These are phyloP conservation scores for Scytalidium lignicola DNA, from an alignment of 2,329 filamentous ascomycete genomes.

Conservation along the genomic window DNA sequence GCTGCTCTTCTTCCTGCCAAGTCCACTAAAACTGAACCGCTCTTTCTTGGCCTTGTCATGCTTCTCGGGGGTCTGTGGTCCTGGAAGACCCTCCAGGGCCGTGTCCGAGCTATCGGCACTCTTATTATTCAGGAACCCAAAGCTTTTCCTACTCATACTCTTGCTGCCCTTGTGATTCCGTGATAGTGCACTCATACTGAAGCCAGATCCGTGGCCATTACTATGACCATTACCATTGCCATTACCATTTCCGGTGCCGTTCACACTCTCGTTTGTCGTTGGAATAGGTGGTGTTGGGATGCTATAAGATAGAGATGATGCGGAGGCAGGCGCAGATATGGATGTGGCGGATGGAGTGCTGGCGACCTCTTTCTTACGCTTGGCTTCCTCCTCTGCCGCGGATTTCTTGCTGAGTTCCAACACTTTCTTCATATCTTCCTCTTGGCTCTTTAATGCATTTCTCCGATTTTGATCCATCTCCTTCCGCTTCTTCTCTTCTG, in stretches of 20 bases:
- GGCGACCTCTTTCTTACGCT: conserved; percentile 48
- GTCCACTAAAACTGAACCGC: conserved; percentile 55
- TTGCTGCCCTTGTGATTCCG: conserved; percentile 69
- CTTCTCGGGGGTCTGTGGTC: conserved; percentile 32
- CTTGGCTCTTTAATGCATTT: conserved; percentile 39
- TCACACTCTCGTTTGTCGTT: neutral
- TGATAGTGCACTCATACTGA: conserved; percentile 24
- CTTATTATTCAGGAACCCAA: conserved; percentile 59
- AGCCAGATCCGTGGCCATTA: conserved; percentile 27
- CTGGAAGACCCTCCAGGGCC: conserved; percentile 20
- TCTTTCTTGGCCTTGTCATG: conserved; percentile 49
- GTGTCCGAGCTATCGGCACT: conserved; percentile 22
- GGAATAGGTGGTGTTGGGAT: neutral
- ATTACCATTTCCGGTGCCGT: conserved; percentile 9
- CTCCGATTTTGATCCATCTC: conserved; percentile 26
- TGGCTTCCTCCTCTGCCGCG: conserved; percentile 52
- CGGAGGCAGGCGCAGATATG: neutral
- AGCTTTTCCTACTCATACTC: conserved; percentile 69
- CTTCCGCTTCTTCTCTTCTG: conserved; percentile 39
- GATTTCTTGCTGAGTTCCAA: conserved; percentile 49
- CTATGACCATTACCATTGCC: conserved; percentile 18
- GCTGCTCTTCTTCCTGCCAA: conserved; percentile 69
- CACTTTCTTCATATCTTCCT: conserved; percentile 55
- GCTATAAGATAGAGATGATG: neutral
- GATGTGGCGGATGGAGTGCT: neutral